Evolutionary conservation across 176 grass and related monocot species (phyloP).

Genomic region (Hyparrhenia diplandra): DNA sequence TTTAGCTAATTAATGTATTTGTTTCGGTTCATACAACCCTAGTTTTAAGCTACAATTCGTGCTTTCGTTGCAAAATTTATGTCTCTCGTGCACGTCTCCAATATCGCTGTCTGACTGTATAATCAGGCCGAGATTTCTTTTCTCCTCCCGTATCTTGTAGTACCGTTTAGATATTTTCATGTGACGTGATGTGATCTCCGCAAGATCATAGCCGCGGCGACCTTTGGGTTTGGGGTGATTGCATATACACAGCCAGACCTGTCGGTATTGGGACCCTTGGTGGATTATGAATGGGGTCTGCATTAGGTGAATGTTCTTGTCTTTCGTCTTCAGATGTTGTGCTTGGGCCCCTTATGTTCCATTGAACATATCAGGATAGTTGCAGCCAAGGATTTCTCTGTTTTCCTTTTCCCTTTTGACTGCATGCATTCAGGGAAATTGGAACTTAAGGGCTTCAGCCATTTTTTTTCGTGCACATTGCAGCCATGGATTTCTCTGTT

Average conservation of each 20-base stretch:
- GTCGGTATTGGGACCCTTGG: neutral
- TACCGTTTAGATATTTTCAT: neutral
- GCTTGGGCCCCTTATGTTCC: neutral
- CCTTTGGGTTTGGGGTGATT: neutral
- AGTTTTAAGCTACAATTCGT: neutral
- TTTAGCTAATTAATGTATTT: too few species aligned
- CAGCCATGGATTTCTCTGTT: neutral
- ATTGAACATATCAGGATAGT: neutral
- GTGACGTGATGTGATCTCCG: neutral
- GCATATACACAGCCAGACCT: neutral
- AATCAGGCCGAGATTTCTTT: neutral
- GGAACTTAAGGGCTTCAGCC: neutral
- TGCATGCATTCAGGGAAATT: neutral
- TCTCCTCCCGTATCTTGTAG: neutral
- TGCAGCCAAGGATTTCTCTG: too few species aligned
- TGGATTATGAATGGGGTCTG: neutral
- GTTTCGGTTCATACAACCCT: too few species aligned
- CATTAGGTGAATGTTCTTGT: conserved; percentile 6
- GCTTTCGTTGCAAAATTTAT: neutral
- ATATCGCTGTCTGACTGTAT: too few species aligned
- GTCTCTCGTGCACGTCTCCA: neutral
- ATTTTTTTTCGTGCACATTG: neutral
- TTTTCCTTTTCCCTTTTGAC: neutral
- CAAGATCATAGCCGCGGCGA: neutral
- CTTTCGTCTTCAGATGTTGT: neutral